Evolutionary conservation across 345 rosid species (phyloP), one percentile per base, ranked within the genome.

Genomic region (Fremontodendron californicum): DNA sequence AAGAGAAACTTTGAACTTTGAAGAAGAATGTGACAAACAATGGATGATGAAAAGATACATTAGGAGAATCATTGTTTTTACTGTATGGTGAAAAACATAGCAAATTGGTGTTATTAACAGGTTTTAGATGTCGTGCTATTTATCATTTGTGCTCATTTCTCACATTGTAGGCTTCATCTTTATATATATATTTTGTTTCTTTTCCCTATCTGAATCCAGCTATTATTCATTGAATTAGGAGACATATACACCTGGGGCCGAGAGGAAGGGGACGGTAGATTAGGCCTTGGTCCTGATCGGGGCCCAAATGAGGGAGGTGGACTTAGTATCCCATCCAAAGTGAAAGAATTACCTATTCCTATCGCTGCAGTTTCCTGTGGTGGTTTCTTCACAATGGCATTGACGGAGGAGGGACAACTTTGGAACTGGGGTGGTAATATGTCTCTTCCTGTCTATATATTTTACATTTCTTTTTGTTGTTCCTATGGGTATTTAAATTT

Each of bases 251-350:
- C 90, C 74, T 92, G 98, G 98, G 98, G 97, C 78, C 86, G 97
- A 83, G 98, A 95, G 64, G 97, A 95, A 85, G 99, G 96, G 37
- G 99, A 93, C 52, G 98, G 99, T 31, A 89, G 99, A 79, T 83
- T 95, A 74, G 99, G 99, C 63, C 94, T 93, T 23, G 99, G 99
- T 60, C 93, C 98, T 81, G 90, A 88, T 7, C 83, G 90, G 33
- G 98, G 99, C 62, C 99, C 97, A 49, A 92, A 93, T 75, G 97
- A 93, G 86, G 97, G 89, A 37, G 99, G 97, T 73, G 94, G 98
- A 70, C 90, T 89, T 66, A 91, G 99, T 81, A 85, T 93, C 74
- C 99, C 97, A n/a, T 90, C 91, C 74, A 84, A 82, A 80, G 92
- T 93, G 49, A 90, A 90, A 83, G 92, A 89, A 51, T 82, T 93